These are phyloP conservation scores for Taxillus chinensis DNA, from an alignment of 164 flowering plant genomes.

Conservation along the genomic window DNA sequence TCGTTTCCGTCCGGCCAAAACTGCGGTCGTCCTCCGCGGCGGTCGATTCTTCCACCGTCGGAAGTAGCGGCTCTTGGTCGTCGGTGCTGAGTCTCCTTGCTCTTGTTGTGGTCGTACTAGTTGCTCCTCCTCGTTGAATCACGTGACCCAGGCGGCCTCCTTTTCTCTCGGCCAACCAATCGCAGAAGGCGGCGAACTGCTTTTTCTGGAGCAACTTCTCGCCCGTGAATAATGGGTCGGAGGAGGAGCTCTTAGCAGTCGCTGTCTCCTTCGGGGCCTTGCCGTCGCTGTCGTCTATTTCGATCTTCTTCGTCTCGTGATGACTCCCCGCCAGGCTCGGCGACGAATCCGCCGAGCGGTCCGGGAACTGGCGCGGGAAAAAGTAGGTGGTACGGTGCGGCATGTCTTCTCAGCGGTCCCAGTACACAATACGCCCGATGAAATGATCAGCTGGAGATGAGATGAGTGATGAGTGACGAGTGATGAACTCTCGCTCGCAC, in stretches of 20 bases:
- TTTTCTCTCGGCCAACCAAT: slow-evolving; percentile 18
- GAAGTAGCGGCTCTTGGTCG: slow-evolving; percentile 29
- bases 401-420: slow-evolving; percentile 32
- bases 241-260: neutral
- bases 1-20: slow-evolving; percentile 9
- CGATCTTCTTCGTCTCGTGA: slow-evolving; percentile 47
- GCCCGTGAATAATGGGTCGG: slow-evolving; percentile 32
- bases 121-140: too few relatives aligned
- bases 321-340: slow-evolving; percentile 16
- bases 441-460: too few relatives aligned
- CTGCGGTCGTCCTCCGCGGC: too few relatives aligned
- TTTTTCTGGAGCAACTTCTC: slow-evolving; percentile 24
- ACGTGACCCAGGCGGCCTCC: too few relatives aligned
- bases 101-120: too few relatives aligned
- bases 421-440: neutral
- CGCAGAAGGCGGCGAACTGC: slow-evolving; percentile 31
- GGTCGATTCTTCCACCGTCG: slow-evolving; percentile 5
- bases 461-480: too few relatives aligned
- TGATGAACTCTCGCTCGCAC: too few relatives aligned
- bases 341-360: slow-evolving; percentile 20
- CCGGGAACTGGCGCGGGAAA: slow-evolving; percentile 70
- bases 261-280: slow-evolving; percentile 7
- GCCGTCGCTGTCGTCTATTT: slow-evolving; percentile 19
- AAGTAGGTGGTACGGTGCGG: slow-evolving; percentile 73
- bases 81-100: slow-evolving; percentile 3